phyloP scores from a whole-genome alignment of 2,329 filamentous ascomycete species.

The Calonectria pauciramosa region DNA sequence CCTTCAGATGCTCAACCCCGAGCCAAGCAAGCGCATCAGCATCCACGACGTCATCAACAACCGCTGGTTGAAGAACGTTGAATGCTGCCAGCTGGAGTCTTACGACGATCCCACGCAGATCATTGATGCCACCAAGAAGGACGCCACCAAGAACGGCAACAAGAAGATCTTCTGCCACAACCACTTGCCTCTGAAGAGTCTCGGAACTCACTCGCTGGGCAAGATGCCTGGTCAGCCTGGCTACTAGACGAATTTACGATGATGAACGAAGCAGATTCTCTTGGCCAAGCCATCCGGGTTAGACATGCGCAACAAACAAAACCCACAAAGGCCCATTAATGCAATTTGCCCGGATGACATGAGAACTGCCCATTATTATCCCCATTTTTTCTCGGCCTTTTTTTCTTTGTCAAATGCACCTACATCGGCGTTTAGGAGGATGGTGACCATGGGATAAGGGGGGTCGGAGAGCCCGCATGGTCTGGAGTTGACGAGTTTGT shows the following conservation, averaged over 20 bases:
- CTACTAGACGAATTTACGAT: slow-evolving; percentile 56
- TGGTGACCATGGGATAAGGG: slow-evolving; percentile 33
- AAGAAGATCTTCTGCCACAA: slow-evolving; percentile 72
- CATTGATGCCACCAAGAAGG: slow-evolving; percentile 74
- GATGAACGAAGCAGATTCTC: slow-evolving; percentile 32
- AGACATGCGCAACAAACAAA: slow-evolving; percentile 2
- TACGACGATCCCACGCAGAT: slow-evolving; percentile 73
- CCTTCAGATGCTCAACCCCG: slow-evolving; percentile 85
- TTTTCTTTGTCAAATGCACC: slow-evolving; percentile 32
- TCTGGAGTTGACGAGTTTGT: slow-evolving; percentile 40
- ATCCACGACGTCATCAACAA: slow-evolving; percentile 78
- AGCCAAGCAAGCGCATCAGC: slow-evolving; percentile 77
- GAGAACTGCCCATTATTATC: background rate
- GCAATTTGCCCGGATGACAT: slow-evolving; percentile 13
- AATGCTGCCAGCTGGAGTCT: slow-evolving; percentile 83
- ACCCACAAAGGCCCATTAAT: slow-evolving; percentile 16
- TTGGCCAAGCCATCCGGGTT: background rate
- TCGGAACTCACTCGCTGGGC: slow-evolving; percentile 63
- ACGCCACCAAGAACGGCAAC: slow-evolving; percentile 55
- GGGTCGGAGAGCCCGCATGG: slow-evolving; percentile 36
- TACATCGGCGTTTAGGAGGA: slow-evolving; percentile 40
- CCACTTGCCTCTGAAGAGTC: slow-evolving; percentile 65
- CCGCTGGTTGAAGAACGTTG: slow-evolving; percentile 80
- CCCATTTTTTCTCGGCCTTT: background rate
- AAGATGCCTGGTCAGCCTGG: slow-evolving; percentile 70